Conservation (phyloP, 768 basidiomycete species). For the Astraeus odoratus region DNA sequence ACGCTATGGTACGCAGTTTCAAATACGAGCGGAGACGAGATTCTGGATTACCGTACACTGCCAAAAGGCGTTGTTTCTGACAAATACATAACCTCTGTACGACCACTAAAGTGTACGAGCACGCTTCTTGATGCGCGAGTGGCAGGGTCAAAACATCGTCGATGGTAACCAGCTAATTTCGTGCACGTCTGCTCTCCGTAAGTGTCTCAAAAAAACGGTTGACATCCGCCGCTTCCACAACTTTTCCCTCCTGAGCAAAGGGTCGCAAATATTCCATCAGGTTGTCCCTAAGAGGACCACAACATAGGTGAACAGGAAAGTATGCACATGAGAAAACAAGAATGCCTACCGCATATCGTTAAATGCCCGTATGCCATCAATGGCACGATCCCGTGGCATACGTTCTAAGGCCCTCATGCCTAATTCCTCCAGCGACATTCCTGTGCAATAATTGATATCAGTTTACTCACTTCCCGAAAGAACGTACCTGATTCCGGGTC, state of each 20-base stretch:
- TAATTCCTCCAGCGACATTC: constrained; percentile 73
- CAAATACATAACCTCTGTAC: no score
- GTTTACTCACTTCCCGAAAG: neutral
- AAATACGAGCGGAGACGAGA: neutral
- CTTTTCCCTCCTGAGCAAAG: constrained; percentile 70
- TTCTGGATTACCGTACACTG: neutral
- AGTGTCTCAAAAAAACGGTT: constrained; percentile 56
- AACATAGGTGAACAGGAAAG: neutral
- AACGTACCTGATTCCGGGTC: constrained; percentile 75
- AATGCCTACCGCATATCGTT: constrained; percentile 68
- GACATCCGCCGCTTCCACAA: constrained; percentile 70
- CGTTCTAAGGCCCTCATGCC: constrained; percentile 71
- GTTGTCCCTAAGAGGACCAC: constrained; percentile 45
- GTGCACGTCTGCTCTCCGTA: constrained; percentile 23
- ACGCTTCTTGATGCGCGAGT: neutral
- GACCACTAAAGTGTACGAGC: neutral
- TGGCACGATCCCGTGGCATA: constrained; percentile 71
- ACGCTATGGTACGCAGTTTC: neutral
- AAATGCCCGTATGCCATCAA: constrained; percentile 81
- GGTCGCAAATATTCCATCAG: constrained; percentile 67
- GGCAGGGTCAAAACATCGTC: neutral
- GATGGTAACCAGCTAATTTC: constrained; percentile 2
- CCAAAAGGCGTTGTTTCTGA: no score
- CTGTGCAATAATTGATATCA: constrained; percentile 27
- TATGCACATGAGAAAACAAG: neutral